phyloP scores from a whole-genome alignment of 2,329 filamentous ascomycete species.

The Mollisia scopiformis region DNA sequence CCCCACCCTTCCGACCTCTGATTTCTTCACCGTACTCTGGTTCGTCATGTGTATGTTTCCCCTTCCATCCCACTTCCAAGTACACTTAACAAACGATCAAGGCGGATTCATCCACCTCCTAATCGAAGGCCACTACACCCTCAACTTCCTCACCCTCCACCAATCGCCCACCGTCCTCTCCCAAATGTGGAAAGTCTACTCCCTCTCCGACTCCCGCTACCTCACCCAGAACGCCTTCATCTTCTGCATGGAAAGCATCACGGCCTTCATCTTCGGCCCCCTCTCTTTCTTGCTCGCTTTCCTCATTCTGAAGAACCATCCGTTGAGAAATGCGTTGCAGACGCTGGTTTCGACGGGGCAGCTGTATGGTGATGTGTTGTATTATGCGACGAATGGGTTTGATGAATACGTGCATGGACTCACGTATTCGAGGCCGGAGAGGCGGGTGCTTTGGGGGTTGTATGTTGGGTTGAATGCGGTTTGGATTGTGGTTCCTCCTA shows the following conservation, averaged over 20 bases:
- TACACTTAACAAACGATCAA: neutral
- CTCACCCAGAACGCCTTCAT: neutral
- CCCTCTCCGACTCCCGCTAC: neutral
- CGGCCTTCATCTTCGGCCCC: neutral
- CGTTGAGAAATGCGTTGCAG: neutral
- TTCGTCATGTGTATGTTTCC: neutral
- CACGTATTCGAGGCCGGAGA: neutral
- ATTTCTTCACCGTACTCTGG: neutral
- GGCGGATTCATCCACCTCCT: neutral
- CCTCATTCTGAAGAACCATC: neutral
- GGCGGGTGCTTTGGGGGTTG: neutral
- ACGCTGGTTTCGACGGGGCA: neutral
- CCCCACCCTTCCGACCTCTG: neutral
- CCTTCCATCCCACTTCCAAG: neutral
- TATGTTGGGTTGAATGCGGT: neutral
- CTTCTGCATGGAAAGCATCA: neutral
- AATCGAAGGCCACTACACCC: neutral
- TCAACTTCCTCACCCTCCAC: neutral
- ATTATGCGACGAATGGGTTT: neutral
- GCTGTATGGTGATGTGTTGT: conserved; percentile 1
- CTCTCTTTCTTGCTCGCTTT: neutral
- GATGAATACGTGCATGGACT: neutral
- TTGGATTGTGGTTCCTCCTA: neutral
- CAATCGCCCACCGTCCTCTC: neutral
- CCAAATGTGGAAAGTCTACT: neutral